Percentiles rank a stretch among this genome's conserved stretches.
Conservation (phyloP, 257 asterid genomes). For the Solanum medicagineum region DNA sequence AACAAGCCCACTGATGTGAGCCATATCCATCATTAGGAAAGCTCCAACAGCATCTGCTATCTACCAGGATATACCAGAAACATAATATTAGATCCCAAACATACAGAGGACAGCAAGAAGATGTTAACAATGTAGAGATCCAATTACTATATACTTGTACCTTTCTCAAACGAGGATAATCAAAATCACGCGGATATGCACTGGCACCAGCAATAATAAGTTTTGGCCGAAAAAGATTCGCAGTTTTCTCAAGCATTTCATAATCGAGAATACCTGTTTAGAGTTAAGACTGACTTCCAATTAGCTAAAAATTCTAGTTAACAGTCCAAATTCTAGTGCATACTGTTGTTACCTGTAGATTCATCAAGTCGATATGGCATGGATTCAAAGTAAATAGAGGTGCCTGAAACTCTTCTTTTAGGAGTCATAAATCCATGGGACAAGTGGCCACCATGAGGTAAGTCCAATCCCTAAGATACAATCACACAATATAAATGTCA, state of each 20-base stretch:
- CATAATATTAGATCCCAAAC: background rate
- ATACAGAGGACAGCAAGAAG: background rate
- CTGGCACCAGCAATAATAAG: slow-evolving; percentile 96
- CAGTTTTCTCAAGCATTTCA: slow-evolving; percentile 86
- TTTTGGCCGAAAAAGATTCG: slow-evolving; percentile 78
- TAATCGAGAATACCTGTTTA: slow-evolving; percentile 71
- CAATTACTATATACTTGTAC: slow-evolving; percentile 9
- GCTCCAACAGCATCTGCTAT: slow-evolving; percentile 91
- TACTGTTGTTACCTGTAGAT: slow-evolving; percentile 47
- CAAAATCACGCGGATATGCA: slow-evolving; percentile 91
- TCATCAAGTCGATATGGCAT: slow-evolving; percentile 92
- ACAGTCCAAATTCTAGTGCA: background rate
- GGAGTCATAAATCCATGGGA: slow-evolving; percentile 98
- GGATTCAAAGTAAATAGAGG: slow-evolving; percentile 89
- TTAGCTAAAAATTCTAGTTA: background rate
- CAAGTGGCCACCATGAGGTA: slow-evolving; percentile 97
- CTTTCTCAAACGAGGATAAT: slow-evolving; percentile 82
- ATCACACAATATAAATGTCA: background rate
- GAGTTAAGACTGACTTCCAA: background rate
- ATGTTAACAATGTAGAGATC: background rate
- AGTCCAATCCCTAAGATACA: slow-evolving; percentile 67
- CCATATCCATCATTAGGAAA: slow-evolving; percentile 97
- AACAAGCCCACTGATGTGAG: slow-evolving; percentile 94
- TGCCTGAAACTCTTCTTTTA: slow-evolving; percentile 85
- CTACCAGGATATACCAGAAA: slow-evolving; percentile 25